Conservation (phyloP, 352 stramenopile genomes). For the Globisporangium emineosum region DNA sequence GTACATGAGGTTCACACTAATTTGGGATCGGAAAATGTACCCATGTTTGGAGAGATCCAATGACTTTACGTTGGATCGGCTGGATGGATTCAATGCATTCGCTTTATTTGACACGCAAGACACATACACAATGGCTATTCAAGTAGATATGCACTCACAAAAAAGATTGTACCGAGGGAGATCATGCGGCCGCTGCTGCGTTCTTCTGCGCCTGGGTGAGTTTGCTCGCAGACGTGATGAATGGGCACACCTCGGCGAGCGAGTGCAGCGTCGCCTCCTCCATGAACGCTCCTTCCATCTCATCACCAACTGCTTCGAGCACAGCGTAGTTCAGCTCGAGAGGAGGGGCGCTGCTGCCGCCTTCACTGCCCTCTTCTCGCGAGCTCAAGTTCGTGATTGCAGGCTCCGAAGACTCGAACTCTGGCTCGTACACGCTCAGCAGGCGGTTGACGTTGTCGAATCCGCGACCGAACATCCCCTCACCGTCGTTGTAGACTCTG, state of each 20-base stretch:
- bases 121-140: background rate
- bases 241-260: conserved; percentile 11
- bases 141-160: background rate
- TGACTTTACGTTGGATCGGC: too few relatives aligned
- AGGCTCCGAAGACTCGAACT: background rate
- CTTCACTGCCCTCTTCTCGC: background rate
- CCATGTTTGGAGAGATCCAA: background rate
- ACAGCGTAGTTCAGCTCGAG: conserved; percentile 8
- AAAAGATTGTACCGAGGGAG: too few relatives aligned
- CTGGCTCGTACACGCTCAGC: conserved; percentile 39
- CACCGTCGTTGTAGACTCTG: conserved; percentile 33
- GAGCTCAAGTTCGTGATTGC: conserved; percentile 1
- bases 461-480: conserved; percentile 61
- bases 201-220: conserved; percentile 5
- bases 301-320: conserved; percentile 2
- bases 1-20: background rate
- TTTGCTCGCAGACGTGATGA: conserved; percentile 13
- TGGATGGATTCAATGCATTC: background rate
- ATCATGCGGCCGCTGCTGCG: conserved; percentile 11
- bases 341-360: background rate
- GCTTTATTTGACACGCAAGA: background rate
- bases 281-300: conserved; percentile 13
- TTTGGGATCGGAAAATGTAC: background rate
- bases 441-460: conserved; percentile 74
- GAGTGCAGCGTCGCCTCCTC: background rate